Percentiles rank a stretch among this genome's conserved stretches.
Evolutionary conservation across 2,329 filamentous ascomycete species (phyloP).

Genomic region (Cordyceps cateniannulata): DNA sequence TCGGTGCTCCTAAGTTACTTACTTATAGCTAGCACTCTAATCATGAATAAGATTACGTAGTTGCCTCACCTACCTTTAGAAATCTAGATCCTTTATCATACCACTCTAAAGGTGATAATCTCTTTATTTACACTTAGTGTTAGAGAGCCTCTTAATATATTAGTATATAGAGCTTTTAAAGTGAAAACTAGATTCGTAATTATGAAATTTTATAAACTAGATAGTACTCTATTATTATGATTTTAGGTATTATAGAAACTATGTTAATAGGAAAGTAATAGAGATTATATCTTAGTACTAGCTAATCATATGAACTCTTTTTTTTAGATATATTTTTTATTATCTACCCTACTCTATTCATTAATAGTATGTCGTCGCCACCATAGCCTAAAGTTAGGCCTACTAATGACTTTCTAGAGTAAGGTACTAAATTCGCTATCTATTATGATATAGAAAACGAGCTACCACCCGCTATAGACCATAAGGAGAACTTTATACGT

Average conservation of each 20-base stretch:
- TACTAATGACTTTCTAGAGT: background rate
- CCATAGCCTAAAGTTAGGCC: background rate
- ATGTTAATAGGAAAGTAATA: background rate
- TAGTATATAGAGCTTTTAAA: background rate
- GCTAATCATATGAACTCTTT: background rate
- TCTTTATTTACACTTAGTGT: background rate
- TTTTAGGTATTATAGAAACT: background rate
- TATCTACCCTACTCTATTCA: background rate
- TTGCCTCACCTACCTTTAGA: background rate
- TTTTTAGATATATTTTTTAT: background rate
- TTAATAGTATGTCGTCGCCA: background rate
- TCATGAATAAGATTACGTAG: background rate
- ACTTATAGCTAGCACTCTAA: background rate
- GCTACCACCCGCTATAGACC: background rate
- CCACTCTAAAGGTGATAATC: background rate
- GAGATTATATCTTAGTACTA: background rate
- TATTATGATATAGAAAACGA: background rate
- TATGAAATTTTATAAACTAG: background rate
- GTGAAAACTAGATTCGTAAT: background rate
- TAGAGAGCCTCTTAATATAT: background rate
- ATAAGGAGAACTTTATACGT: background rate
- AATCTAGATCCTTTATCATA: background rate
- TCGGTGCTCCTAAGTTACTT: background rate
- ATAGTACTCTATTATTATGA: background rate
- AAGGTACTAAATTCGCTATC: background rate